These are phyloP conservation scores for Toxoplasma gondii DNA, from an alignment of 169 alveolate genomes.

Conservation along the genomic window DNA sequence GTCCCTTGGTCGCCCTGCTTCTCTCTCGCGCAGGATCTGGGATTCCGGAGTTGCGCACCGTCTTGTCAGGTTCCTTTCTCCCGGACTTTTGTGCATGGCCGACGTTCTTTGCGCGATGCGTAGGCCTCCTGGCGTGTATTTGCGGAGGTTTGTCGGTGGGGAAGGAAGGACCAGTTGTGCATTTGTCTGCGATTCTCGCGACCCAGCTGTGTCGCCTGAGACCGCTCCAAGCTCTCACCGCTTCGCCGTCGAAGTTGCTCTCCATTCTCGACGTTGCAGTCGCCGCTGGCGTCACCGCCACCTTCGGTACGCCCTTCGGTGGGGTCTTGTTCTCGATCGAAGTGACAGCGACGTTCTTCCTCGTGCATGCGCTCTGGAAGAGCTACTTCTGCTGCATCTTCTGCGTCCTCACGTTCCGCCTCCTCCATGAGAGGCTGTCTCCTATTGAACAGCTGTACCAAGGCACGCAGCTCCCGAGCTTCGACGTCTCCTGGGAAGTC, in stretches of 20 bases:
- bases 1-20: not conserved
- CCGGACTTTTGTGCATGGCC: constrained; percentile 54
- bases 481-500: constrained; percentile 18
- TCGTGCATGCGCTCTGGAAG: constrained; percentile 83
- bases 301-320: constrained; percentile 86
- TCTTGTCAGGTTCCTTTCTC: constrained; percentile 80
- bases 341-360: constrained; percentile 82
- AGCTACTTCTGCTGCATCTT: constrained; percentile 81
- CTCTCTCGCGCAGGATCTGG: constrained; percentile 78
- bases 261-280: constrained; percentile 73
- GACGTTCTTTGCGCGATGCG: constrained; percentile 54
- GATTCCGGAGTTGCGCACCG: constrained; percentile 86
- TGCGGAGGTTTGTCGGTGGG: constrained; percentile 83
- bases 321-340: constrained; percentile 86
- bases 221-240: constrained; percentile 64
- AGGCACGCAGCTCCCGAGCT: not conserved
- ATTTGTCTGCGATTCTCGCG: constrained; percentile 80
- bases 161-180: constrained; percentile 86
- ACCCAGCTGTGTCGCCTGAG: constrained; percentile 76
- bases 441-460: constrained; percentile 20
- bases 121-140: constrained; percentile 76
- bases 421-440: constrained; percentile 62
- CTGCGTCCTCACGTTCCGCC: constrained; percentile 74
- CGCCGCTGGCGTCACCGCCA: constrained; percentile 81
- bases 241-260: constrained; percentile 76